Evolutionary conservation across 2,329 filamentous ascomycete species (phyloP).

Genomic region (Colletotrichum sp.): DNA sequence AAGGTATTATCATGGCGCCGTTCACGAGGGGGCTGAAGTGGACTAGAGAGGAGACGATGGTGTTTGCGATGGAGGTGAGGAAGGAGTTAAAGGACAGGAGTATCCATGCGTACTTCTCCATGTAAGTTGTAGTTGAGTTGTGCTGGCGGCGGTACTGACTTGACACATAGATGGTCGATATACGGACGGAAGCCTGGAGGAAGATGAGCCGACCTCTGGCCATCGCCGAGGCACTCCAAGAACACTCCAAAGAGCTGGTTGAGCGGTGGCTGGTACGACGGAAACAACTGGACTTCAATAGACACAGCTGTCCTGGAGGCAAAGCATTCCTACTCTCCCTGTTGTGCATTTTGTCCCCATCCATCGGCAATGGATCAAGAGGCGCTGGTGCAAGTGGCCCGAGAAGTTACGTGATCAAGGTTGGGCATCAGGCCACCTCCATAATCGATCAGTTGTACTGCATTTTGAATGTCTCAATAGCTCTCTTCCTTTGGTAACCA

Average conservation of each 20-base stretch:
- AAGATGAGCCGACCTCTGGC: neutral
- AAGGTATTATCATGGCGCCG: slow-evolving; percentile 22
- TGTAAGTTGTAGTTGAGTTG: slow-evolving; percentile 21
- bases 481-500: neutral
- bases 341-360: neutral
- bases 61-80: slow-evolving; percentile 6
- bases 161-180: neutral
- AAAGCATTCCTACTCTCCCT: neutral
- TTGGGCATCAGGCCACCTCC: neutral
- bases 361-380: neutral
- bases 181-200: neutral
- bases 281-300: neutral
- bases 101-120: slow-evolving; percentile 35
- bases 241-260: neutral
- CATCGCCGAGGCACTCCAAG: neutral
- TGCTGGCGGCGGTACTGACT: neutral
- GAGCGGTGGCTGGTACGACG: neutral
- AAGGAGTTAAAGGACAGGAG: slow-evolving; percentile 26
- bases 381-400: neutral
- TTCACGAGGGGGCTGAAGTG: slow-evolving; percentile 5
- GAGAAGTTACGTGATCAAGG: neutral
- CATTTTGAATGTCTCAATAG: neutral
- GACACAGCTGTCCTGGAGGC: too few relatives aligned
- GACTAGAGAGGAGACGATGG: neutral
- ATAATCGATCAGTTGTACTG: neutral